Conservation (phyloP, 352 stramenopile species). For the Plasmopara viticola region DNA sequence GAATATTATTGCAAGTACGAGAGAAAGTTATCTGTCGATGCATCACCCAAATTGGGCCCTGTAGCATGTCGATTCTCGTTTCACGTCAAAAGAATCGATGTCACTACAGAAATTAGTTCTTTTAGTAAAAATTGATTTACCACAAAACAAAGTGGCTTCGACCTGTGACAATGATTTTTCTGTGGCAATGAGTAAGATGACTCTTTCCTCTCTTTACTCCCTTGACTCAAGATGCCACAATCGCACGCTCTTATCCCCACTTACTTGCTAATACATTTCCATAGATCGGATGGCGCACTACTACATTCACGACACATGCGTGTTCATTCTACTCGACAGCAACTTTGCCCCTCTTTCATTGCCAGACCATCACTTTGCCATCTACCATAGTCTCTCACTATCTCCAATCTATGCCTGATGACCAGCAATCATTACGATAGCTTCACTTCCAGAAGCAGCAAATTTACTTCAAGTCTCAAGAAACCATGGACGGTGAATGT, state of each 20-base stretch:
- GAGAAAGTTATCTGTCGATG: too few relatives aligned
- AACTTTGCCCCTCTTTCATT: slow-evolving; percentile 41
- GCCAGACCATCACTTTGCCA: slow-evolving; percentile 51
- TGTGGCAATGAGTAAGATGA: too few relatives aligned
- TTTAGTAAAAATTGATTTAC: too few relatives aligned
- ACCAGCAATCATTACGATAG: slow-evolving; percentile 12
- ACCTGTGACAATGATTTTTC: too few relatives aligned
- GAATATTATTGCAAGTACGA: too few relatives aligned
- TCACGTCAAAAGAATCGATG: too few relatives aligned
- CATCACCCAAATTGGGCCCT: too few relatives aligned
- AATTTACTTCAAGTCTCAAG: slow-evolving; percentile 39
- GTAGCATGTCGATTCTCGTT: too few relatives aligned
- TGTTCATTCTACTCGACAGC: slow-evolving; percentile 36
- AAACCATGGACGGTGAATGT: slow-evolving; percentile 61
- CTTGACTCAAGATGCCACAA: slow-evolving; percentile 32
- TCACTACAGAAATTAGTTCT: too few relatives aligned
- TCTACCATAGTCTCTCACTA: slow-evolving; percentile 24
- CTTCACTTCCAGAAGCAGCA: slow-evolving; percentile 65
- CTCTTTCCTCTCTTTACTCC: slow-evolving; percentile 8
- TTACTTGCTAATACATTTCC: slow-evolving; percentile 51
- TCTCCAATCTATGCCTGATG: neutral
- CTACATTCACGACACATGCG: slow-evolving; percentile 62
- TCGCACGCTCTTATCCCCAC: slow-evolving; percentile 66
- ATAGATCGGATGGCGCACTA: slow-evolving; percentile 44
- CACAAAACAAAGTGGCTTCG: too few relatives aligned